Evolutionary conservation across 345 rosid species (phyloP).

Genomic region (Gossypium stocksii): DNA sequence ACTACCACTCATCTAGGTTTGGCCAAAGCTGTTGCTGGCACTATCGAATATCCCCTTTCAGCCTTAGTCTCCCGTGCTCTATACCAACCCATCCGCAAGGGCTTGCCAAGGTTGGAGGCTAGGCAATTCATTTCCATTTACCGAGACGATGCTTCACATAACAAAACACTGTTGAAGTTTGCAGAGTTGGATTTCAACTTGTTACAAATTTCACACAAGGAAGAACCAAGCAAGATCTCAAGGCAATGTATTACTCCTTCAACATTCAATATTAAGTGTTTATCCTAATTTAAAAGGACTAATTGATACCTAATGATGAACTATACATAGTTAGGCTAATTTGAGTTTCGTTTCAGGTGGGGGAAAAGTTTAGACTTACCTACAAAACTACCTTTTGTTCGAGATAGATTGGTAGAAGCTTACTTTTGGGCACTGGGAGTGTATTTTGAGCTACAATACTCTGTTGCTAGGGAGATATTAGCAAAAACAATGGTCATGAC

Average conservation of each 20-base stretch:
- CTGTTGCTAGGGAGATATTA: slow-evolving; percentile 10
- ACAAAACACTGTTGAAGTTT: slow-evolving; percentile 16
- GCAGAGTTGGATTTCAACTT: slow-evolving; percentile 36
- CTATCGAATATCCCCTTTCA: background rate
- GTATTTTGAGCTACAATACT: slow-evolving; percentile 21
- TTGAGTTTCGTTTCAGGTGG: slow-evolving; percentile 18
- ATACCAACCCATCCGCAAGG: slow-evolving; percentile 13
- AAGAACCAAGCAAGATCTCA: no score
- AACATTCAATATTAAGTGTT: background rate
- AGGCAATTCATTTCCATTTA: slow-evolving; percentile 20
- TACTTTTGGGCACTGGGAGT: slow-evolving; percentile 25
- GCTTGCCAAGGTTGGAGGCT: slow-evolving; percentile 23
- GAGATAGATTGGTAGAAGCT: slow-evolving; percentile 24
- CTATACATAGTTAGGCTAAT: no score
- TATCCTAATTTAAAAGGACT: background rate
- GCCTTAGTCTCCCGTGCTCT: slow-evolving; percentile 16
- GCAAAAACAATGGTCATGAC: slow-evolving; percentile 18
- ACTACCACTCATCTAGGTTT: slow-evolving; percentile 12
- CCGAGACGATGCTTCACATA: slow-evolving; percentile 8
- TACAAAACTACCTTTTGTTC: slow-evolving; percentile 23
- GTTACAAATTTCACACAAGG: slow-evolving; percentile 22
- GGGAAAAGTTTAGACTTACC: slow-evolving; percentile 25
- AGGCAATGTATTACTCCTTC: background rate
- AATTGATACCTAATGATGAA: background rate
- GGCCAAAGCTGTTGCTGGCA: background rate